A percentile compares a stretch with the other conserved stretches of the same genome.
phyloP scores from a whole-genome alignment of 106 monocot species.

The Alisma plantagoaquatica region DNA sequence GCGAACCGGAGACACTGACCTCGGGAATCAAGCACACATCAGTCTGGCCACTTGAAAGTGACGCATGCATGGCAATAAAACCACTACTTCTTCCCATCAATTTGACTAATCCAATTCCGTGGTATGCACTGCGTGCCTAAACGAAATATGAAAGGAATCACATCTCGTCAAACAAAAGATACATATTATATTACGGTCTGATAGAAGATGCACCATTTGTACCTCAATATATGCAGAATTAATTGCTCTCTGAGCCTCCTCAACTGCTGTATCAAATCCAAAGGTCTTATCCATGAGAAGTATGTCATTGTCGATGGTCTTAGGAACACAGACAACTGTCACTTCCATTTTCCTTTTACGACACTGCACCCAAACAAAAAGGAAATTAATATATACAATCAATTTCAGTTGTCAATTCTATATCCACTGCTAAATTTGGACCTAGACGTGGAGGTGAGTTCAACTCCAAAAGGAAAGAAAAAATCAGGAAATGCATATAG shows the following conservation, averaged over 20 bases:
- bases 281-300: conserved; percentile 83
- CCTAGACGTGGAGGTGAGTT: too few species aligned
- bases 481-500: too few species aligned
- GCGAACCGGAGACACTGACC: too few species aligned
- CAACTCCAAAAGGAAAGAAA: too few species aligned
- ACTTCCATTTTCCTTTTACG: conserved; percentile 54
- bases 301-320: conserved; percentile 94
- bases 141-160: neutral
- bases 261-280: conserved; percentile 85
- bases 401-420: too few species aligned
- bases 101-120: conserved; percentile 88
- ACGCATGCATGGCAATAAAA: conserved; percentile 92
- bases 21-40: conserved; percentile 93
- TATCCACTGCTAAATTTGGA: too few species aligned
- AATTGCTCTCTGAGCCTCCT: conserved; percentile 86
- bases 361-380: conserved; percentile 31
- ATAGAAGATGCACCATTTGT: too few species aligned
- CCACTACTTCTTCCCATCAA: conserved; percentile 94
- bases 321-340: conserved; percentile 64
- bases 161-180: too few species aligned
- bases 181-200: too few species aligned
- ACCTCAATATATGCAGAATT: conserved; percentile 97
- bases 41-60: conserved; percentile 88
- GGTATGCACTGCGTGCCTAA: conserved; percentile 81
- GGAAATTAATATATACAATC: too few species aligned